Percentiles rank a stretch among this genome's conserved stretches.
phyloP scores from a whole-genome alignment of 257 asterid species.

The Cordia subcordata region DNA sequence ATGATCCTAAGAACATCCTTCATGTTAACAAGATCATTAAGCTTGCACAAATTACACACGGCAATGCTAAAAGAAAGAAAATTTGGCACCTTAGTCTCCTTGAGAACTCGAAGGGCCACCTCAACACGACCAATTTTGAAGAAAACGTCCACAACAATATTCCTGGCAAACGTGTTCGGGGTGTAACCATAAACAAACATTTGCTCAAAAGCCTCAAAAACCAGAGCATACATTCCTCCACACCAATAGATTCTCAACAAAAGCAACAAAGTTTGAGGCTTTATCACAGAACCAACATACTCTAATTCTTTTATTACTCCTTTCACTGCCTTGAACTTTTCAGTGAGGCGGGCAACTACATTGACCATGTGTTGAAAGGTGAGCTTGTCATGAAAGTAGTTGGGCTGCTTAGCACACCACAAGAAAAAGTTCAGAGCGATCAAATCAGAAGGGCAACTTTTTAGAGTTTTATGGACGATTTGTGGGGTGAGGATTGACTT shows the following conservation, averaged over 20 bases:
- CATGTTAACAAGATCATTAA: constrained; percentile 40
- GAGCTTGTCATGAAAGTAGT: constrained; percentile 58
- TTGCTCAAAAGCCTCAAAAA: constrained; percentile 46
- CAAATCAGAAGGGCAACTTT: constrained; percentile 55
- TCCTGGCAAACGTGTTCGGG: constrained; percentile 57
- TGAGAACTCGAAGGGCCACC: constrained; percentile 47
- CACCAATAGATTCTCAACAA: constrained; percentile 70
- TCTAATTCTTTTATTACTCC: constrained; percentile 41
- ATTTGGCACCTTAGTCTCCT: constrained; percentile 47
- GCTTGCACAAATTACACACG: constrained; percentile 59
- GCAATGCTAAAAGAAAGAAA: constrained; percentile 67
- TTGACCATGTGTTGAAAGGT: constrained; percentile 50
- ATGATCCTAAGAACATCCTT: constrained; percentile 37
- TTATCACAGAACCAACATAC: constrained; percentile 42
- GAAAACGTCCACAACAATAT: constrained; percentile 57
- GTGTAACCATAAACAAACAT: constrained; percentile 42
- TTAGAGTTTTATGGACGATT: constrained; percentile 42
- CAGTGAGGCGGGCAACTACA: constrained; percentile 51
- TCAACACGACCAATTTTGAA: constrained; percentile 46
- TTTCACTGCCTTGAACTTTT: constrained; percentile 35
- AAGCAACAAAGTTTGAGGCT: constrained; percentile 61
- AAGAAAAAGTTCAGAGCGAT: constrained; percentile 51
- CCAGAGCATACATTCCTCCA: constrained; percentile 58
- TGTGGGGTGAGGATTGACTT: constrained; percentile 35
- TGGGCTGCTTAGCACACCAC: constrained; percentile 69